Base-by-base conservation (phyloP, 2,329 filamentous ascomycete species). In the Aspergillus tamarii region DNA sequence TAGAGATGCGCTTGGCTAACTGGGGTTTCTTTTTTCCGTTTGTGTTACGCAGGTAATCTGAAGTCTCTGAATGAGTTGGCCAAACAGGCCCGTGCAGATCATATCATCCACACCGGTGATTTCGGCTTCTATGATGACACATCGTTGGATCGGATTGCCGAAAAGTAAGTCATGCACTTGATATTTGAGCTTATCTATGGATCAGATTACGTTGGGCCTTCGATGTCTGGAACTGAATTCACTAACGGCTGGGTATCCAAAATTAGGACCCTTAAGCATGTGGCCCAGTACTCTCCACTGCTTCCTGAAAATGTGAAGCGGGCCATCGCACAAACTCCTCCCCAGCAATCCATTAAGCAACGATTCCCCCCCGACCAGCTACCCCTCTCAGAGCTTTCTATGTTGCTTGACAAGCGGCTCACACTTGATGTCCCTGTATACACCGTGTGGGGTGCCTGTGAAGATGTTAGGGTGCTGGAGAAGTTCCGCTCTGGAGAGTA, bases 51-150 rank as follows among this genome's bases (percentile, higher is more conserved):
- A 99, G 95, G 95, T 80, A 97, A 98, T 80, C 84, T 99, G 71
- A 89, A 91, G 82, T 97, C 95, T 70, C 85, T 99, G 74, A 99
- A 99, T 82, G 94, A 98, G 66, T 90, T 99, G 66, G 95, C 95
- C 69, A 96, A 92, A 81, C 91, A 95, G 77, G 94, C 95, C 67
- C 91, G 91, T 77, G 95, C 95, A 73, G 93, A 97, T 82, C 93
- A 97, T 83, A 97, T 99, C 80, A 93, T 99, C 75, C 95, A 99
- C 81, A 99, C 95, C 23, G 95, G 95, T 79, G 95, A 99, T 80
- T 99, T 99, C 78, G 95, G 95, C 67, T 99, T 99, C 83, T 99
- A 99, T 83, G 95, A 99, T 80, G 91, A 96, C 73, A 92, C 90
- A 60, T 99, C 95, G 41, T 84, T 99, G 70, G 94, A 98, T 75